These are phyloP conservation scores for Prunus armeniaca DNA, from an alignment of 306 rosid genomes.

Conservation along the genomic window DNA sequence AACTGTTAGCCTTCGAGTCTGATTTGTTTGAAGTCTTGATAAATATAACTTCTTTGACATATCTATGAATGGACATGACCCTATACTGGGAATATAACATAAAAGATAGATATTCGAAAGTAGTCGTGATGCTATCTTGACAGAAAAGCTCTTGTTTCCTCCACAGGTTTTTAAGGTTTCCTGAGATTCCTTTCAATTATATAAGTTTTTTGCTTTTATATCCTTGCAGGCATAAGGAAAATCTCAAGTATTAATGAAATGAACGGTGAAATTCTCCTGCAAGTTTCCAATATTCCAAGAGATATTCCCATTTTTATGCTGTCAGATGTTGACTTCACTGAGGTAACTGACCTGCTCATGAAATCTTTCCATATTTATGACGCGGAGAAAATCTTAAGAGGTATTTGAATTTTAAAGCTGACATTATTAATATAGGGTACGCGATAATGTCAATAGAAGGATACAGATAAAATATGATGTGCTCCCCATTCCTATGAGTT, in stretches of 20 bases:
- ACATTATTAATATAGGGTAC: background rate
- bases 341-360: constrained; percentile 38
- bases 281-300: constrained; percentile 40
- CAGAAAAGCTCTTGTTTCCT: constrained; percentile 11
- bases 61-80: background rate
- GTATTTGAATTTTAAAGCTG: background rate
- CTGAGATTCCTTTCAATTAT: background rate
- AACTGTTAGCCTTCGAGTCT: background rate
- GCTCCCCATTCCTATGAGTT: background rate
- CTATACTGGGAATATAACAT: background rate
- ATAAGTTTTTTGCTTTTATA: constrained; percentile 2
- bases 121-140: background rate
- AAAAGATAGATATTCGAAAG: background rate
- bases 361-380: background rate
- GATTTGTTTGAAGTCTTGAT: background rate
- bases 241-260: constrained; percentile 9
- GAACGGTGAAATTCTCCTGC: constrained; percentile 34
- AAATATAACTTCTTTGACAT: background rate
- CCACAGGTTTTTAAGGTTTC: background rate
- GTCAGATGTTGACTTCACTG: constrained; percentile 63
- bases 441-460: background rate
- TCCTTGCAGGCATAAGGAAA: constrained; percentile 43
- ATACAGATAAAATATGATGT: no score
- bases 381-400: background rate
- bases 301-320: constrained; percentile 46